Evolutionary conservation across 495 filamentous ascomycete genomes (phyloP).

Genomic region (Tuber microsphaerosporum): DNA sequence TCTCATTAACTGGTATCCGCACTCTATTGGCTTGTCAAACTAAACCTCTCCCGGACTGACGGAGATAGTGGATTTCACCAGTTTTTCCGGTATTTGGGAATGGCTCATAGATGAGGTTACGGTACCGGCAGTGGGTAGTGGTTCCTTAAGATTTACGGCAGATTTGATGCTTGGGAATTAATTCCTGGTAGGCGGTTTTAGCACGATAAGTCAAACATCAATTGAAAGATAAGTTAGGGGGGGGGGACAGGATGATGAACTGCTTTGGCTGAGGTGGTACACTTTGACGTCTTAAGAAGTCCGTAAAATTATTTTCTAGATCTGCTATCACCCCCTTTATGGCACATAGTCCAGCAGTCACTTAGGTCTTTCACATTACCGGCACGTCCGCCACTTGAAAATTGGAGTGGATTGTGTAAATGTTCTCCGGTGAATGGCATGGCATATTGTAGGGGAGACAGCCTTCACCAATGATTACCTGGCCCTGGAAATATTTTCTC

Average conservation of each 20-base stretch:
- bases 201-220: background rate
- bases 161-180: background rate
- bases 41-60: too few species aligned
- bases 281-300: background rate
- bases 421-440: background rate
- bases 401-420: background rate
- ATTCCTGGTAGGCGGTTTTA: background rate
- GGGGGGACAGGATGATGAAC: too few species aligned
- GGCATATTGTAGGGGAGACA: background rate
- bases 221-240: background rate
- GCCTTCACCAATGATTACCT: background rate
- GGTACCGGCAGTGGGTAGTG: background rate
- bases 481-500: background rate
- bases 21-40: too few species aligned
- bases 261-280: background rate
- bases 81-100: too few species aligned
- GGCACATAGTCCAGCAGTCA: background rate
- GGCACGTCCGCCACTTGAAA: background rate
- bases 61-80: too few species aligned
- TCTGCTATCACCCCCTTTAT: background rate
- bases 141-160: background rate
- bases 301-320: background rate
- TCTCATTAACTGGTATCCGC: too few species aligned
- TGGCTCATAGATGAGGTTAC: background rate
- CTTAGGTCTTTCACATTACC: background rate